phyloP scores from a whole-genome alignment of 441 rosid species.

The Populus hybrid region DNA sequence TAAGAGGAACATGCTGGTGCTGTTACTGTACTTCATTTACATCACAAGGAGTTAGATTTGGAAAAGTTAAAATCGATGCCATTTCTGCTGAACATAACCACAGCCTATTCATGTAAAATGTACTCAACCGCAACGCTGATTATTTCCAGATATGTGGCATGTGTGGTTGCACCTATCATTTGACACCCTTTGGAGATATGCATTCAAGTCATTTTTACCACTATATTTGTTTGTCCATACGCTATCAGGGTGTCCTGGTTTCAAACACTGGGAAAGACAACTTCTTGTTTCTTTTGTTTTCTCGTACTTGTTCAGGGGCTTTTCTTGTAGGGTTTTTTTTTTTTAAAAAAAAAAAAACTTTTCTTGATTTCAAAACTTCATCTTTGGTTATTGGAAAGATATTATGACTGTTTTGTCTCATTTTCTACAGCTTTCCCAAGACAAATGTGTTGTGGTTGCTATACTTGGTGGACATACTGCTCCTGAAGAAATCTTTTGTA shows the following conservation, averaged over 20 bases:
- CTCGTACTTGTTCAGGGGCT: neutral
- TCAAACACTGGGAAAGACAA: neutral
- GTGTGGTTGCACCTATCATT: neutral
- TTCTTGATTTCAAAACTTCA: neutral
- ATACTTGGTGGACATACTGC: slow-evolving; percentile 79
- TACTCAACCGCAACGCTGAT: neutral
- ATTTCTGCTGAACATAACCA: neutral
- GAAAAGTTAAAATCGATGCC: neutral
- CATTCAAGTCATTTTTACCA: neutral
- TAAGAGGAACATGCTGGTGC: neutral
- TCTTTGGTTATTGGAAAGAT: neutral
- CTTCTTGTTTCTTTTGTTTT: neutral
- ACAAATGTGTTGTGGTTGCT: slow-evolving; percentile 91
- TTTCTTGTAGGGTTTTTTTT: too few relatives aligned
- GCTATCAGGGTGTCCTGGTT: neutral
- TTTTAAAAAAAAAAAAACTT: too few relatives aligned
- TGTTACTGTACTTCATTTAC: neutral
- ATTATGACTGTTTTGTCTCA: neutral
- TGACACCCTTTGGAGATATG: neutral
- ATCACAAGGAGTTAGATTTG: neutral
- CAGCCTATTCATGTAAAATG: neutral
- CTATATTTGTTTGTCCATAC: neutral
- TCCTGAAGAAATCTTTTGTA: slow-evolving; percentile 84
- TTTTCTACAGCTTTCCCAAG: slow-evolving; percentile 65
- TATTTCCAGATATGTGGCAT: neutral